Conservation (phyloP, 495 filamentous ascomycete genomes). For the Aspergillus wentii region DNA sequence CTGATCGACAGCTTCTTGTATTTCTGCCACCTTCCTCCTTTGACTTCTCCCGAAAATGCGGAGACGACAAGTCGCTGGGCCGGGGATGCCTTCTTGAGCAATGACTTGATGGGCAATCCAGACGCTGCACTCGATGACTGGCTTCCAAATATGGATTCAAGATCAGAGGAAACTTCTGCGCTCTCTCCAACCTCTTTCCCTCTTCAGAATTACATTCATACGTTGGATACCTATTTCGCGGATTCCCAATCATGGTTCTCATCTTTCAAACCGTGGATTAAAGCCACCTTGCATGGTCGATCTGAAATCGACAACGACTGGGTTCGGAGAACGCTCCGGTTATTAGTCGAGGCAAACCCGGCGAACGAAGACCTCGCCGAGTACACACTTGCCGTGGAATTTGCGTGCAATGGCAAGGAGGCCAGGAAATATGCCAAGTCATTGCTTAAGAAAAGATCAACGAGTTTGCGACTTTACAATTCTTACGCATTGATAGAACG, state of each 20-base stretch:
- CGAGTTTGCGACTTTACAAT: slow-evolving; percentile 68
- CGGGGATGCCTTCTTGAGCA: slow-evolving; percentile 42
- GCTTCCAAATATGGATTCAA: slow-evolving; percentile 10
- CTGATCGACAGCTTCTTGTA: slow-evolving; percentile 63
- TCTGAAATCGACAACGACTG: slow-evolving; percentile 36
- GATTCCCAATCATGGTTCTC: slow-evolving; percentile 36
- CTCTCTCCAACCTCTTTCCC: slow-evolving; percentile 17
- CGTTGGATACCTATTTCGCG: slow-evolving; percentile 35
- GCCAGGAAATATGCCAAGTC: slow-evolving; percentile 68
- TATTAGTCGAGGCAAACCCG: slow-evolving; percentile 40
- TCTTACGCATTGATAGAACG: slow-evolving; percentile 71
- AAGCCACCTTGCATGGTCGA: slow-evolving; percentile 7
- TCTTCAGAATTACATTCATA: slow-evolving; percentile 29
- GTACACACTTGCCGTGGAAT: slow-evolving; percentile 68
- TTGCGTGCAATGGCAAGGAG: slow-evolving; percentile 45
- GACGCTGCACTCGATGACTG: slow-evolving; percentile 20
- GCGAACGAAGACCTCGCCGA: slow-evolving; percentile 55
- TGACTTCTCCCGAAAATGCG: slow-evolving; percentile 15
- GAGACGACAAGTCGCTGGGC: slow-evolving; percentile 28
- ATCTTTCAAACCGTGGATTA: slow-evolving; percentile 29
- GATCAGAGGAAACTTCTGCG: slow-evolving; percentile 10
- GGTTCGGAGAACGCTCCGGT: slow-evolving; percentile 48
- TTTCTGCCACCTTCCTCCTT: slow-evolving; percentile 64
- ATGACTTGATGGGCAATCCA: slow-evolving; percentile 29
- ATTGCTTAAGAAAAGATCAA: slow-evolving; percentile 61